These are phyloP conservation scores for Rhynchospora breviuscula DNA, from an alignment of 176 grass and related monocot genomes.

Conservation along the genomic window DNA sequence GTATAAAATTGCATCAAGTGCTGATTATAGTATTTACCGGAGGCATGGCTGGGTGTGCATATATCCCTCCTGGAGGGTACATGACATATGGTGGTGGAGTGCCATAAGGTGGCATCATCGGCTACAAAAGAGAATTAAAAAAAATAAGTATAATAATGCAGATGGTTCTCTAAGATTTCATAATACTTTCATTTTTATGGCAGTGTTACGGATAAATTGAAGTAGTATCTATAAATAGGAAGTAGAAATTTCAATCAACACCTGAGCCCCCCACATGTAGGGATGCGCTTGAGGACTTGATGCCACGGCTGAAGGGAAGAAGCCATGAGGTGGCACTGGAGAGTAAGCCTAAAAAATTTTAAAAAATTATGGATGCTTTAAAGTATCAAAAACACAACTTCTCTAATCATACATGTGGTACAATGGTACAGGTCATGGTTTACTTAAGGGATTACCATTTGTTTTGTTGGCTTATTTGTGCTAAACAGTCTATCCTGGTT, in stretches of 20 bases:
- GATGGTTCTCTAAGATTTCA: not conserved
- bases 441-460: not conserved
- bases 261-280: conserved; percentile 97
- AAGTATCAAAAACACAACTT: not conserved
- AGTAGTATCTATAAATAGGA: conserved; percentile 19
- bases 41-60: conserved; percentile 88
- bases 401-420: not conserved
- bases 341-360: conserved; percentile 58
- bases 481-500: not conserved
- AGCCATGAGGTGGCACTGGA: conserved; percentile 82
- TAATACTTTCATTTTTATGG: not conserved
- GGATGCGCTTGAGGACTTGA: conserved; percentile 84
- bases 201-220: not conserved
- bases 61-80: conserved; percentile 91
- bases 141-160: conserved; percentile 27
- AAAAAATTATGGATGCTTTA: not conserved
- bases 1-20: conserved; percentile 19
- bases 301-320: conserved; percentile 57
- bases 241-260: conserved; percentile 21
- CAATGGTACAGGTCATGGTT: not conserved
- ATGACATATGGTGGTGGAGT: conserved; percentile 72
- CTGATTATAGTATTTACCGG: conserved; percentile 47
- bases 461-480: not conserved
- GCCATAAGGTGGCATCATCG: conserved; percentile 83
- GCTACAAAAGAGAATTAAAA: conserved; percentile 37